Conservation (phyloP, 2,329 filamentous ascomycete genomes). For the Pseudocercospora fuligena region DNA sequence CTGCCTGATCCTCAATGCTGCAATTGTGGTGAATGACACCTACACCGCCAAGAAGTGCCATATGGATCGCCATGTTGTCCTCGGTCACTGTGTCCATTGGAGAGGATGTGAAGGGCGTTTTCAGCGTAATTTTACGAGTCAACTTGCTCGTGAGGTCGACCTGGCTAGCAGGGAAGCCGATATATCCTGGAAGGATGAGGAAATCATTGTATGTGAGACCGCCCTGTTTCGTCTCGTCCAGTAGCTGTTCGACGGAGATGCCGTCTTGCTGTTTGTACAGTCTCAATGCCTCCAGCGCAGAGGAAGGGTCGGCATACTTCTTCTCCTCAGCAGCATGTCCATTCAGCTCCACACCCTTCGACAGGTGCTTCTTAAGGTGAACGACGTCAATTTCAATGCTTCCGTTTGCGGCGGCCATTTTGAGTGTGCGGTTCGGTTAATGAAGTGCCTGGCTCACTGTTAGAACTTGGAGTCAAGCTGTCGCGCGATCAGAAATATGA, state of each 20-base stretch:
- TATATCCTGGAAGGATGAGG: constrained; percentile 93
- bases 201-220: constrained; percentile 99
- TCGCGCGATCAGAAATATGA: constrained; percentile 30
- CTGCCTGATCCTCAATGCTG: constrained; percentile 93
- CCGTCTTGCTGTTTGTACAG: constrained; percentile 80
- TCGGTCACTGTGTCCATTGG: constrained; percentile 99
- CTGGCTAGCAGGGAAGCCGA: constrained; percentile 92
- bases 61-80: constrained; percentile 99
- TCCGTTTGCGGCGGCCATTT: constrained; percentile 60
- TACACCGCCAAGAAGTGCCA: constrained; percentile 83
- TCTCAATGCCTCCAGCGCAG: constrained; percentile 77
- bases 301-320: constrained; percentile 31
- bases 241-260: constrained; percentile 80
- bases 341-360: constrained; percentile 12
- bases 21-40: constrained; percentile 99
- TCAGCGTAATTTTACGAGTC: constrained; percentile 93
- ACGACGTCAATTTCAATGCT: constrained; percentile 53
- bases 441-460: constrained; percentile 14
- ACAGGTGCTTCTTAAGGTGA: constrained; percentile 30
- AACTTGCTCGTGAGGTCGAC: constrained; percentile 88
- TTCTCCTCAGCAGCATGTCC: constrained; percentile 20
- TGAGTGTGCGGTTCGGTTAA: background rate
- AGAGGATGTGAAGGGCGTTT: constrained; percentile 95
- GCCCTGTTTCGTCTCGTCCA: constrained; percentile 89
- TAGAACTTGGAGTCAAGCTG: constrained; percentile 15